Percentiles rank a stretch among this genome's conserved stretches.
These are phyloP conservation scores for Stylosanthes scabra DNA, from an alignment of 331 rosid species.

Conservation along the genomic window DNA sequence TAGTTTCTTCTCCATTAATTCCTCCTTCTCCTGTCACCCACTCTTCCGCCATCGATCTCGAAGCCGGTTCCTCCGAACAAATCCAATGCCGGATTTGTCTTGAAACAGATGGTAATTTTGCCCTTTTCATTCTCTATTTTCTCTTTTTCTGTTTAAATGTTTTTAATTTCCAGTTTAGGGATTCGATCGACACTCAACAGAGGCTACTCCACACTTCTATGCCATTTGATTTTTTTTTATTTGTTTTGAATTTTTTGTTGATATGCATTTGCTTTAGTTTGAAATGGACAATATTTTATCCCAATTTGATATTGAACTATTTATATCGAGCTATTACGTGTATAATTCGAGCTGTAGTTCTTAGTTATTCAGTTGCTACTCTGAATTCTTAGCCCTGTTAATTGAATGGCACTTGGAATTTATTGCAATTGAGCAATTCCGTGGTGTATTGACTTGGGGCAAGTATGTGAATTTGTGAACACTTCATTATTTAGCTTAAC, in stretches of 20 bases:
- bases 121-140: background rate
- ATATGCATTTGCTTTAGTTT: background rate
- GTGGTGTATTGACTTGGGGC: background rate
- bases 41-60: conserved; percentile 79
- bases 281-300: background rate
- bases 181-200: background rate
- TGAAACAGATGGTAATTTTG: conserved; percentile 71
- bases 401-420: background rate
- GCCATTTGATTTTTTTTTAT: background rate
- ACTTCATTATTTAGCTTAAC: conserved; percentile 19
- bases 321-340: background rate
- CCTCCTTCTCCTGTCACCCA: conserved; percentile 59
- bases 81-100: conserved; percentile 92
- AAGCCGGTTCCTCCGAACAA: conserved; percentile 86
- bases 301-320: background rate
- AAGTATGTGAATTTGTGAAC: background rate
- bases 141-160: background rate
- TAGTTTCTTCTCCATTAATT: conserved; percentile 67
- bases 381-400: background rate
- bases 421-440: background rate
- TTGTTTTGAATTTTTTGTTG: too few species aligned
- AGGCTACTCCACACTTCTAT: background rate
- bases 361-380: background rate
- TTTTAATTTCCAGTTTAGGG: conserved; percentile 1
- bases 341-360: background rate